Base-by-base conservation (phyloP, 495 filamentous ascomycete species). In the Tuber indicum region DNA sequence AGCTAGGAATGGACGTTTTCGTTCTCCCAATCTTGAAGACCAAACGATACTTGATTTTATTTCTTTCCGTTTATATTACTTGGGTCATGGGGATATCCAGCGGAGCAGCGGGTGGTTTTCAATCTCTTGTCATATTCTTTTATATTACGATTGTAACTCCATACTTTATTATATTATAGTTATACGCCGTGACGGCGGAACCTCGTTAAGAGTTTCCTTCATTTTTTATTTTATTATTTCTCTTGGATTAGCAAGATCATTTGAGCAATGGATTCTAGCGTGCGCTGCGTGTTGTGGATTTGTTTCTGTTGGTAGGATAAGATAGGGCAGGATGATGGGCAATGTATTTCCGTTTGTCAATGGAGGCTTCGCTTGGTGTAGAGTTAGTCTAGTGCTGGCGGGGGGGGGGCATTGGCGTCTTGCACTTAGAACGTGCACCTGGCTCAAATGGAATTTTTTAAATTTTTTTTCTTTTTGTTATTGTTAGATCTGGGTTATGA, bases 51-150 rank as follows among this genome's bases (percentile, higher is more conserved):
- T 36, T 36, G 58, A 66, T 66, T 36, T 36, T 66, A 36, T 66
- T 66, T 66, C 58, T 66, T 66, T 66, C 58, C 58, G 26, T 66
- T 66, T 36, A 66, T 66, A 19, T 66, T 36, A 66, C 58, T 66
- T 66, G 58, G 58, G 58, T 36, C 26, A 66, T 66, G 26, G 58
- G 58, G 36, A 66, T 66, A 66, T 66, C 58, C 58, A 66, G 58
- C 58, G 58, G 58, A 66, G 58, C 58, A 66, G 58, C 58, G 58
- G 58, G 58, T 36, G 58, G 12, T 66, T 66, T 66, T 66, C 58
- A 36, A 66, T 66, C 12, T 66, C 26, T 36, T 36, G 32, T n/a
- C 58, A 66, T 66, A 66, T 66, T 66, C 4, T 66, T 66, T 66
- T 14, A 36, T 62, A 36, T 66, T 32, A 1, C 58, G 58, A 66